Conservation (phyloP, 2,329 filamentous ascomycete species). For the Botrytis hyacinthi region DNA sequence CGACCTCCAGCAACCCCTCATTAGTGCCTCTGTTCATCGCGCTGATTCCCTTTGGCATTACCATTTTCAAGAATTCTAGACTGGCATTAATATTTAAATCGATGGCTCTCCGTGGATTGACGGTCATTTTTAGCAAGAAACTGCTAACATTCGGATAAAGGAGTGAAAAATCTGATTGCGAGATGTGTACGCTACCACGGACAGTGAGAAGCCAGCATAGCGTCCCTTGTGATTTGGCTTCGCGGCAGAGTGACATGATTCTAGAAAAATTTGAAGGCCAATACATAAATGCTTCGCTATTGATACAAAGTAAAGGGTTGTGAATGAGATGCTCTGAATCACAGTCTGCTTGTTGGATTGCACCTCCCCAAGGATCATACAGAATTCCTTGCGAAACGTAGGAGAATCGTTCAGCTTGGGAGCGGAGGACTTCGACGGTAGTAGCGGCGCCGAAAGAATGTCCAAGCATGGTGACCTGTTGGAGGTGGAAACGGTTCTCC, state of each 20-base stretch:
- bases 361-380: conserved; percentile 63
- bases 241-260: conserved; percentile 54
- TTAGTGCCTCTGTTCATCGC: conserved; percentile 52
- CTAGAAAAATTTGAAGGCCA: conserved; percentile 63
- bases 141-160: conserved; percentile 60
- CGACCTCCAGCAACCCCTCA: conserved; percentile 50
- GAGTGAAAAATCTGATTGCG: conserved; percentile 64
- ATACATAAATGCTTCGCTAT: conserved; percentile 68
- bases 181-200: conserved; percentile 62
- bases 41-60: conserved; percentile 49
- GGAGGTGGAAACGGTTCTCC: conserved; percentile 54
- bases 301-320: conserved; percentile 60
- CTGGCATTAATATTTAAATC: conserved; percentile 61
- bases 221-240: conserved; percentile 49
- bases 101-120: conserved; percentile 61
- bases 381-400: conserved; percentile 64
- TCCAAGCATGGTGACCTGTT: conserved; percentile 60
- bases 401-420: conserved; percentile 48
- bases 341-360: conserved; percentile 45
- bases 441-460: conserved; percentile 68
- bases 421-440: conserved; percentile 57
- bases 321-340: conserved; percentile 46
- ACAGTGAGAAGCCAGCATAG: conserved; percentile 52
- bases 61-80: conserved; percentile 59
- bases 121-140: conserved; percentile 59